Evolutionary conservation across 208 protist genomes (phyloP), one percentile per base, ranked within the genome.

Genomic region (Strigomonas culicis): DNA sequence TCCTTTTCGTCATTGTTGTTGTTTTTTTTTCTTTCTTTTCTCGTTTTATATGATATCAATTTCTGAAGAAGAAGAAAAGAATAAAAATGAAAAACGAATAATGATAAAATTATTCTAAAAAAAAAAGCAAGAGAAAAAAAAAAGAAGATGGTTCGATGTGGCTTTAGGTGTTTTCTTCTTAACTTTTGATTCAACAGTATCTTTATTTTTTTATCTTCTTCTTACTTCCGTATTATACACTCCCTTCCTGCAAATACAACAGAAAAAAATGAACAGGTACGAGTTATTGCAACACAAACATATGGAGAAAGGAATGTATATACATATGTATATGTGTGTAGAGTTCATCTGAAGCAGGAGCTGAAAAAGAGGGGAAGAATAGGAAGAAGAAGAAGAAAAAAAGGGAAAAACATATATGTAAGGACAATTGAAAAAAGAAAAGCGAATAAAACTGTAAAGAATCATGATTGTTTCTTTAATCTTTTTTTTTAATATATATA

Each of bases 61-160:
- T 10, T 34, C 21, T 44, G 7, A 53, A 47, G 28, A 47, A 41
- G 30, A 51, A 44, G 4, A 28, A 0, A 47, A n/a, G 28, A 41
- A 28, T 11, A 13, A 41, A 51, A 34, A 32, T 39, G 13, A 17
- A 41, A 1, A 28, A 52, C 34, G 27, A 56, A 36, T 22, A 31
- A 25, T 13, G 31, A 21, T 19, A 13, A 0, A 10, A 46, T 4
- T 56, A 4, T 1, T 1, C n/a, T 15, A 68, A 32, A 63, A 44
- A 30, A 60, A 60, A 43, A 70, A 51, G 34, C n/a, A 31, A 66
- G 7, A 30, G 21, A 53, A 61, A 47, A 57, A 28, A 22, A 57
- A 19, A 22, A 11, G 55, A 30, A 43, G 22, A 44, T n/a, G n/a
- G n/a, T n/a, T n/a, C n/a, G n/a, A n/a, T n/a, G n/a, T n/a, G n/a